Evolutionary conservation across 345 rosid genomes (phyloP).

Genomic region (Populus nigra): DNA sequence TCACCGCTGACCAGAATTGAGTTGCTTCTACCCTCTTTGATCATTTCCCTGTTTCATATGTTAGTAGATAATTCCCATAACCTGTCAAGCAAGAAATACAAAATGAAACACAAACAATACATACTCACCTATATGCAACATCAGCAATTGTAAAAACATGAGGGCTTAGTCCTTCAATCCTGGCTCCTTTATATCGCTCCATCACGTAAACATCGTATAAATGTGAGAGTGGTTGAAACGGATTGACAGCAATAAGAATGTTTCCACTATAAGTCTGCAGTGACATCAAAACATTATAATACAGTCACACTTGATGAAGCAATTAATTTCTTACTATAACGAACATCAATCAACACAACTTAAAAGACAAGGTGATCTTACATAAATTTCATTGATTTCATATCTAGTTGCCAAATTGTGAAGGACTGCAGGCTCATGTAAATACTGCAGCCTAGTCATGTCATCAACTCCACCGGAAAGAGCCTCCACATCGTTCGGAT

Average conservation of each 20-base stretch:
- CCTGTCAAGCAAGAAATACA: not conserved
- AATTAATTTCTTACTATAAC: slow-evolving; percentile 21
- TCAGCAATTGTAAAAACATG: slow-evolving; percentile 89
- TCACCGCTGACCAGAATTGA: slow-evolving; percentile 93
- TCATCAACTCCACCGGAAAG: slow-evolving; percentile 77
- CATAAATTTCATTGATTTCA: slow-evolving; percentile 63
- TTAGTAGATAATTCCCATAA: slow-evolving; percentile 12
- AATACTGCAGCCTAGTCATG: slow-evolving; percentile 78
- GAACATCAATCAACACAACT: slow-evolving; percentile 18
- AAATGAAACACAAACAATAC: slow-evolving; percentile 2
- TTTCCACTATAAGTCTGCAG: slow-evolving; percentile 86
- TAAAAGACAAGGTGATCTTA: slow-evolving; percentile 36
- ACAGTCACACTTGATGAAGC: slow-evolving; percentile 28
- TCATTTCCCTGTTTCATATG: slow-evolving; percentile 60
- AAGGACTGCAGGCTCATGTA: slow-evolving; percentile 86
- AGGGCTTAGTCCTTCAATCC: slow-evolving; percentile 55
- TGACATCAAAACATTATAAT: slow-evolving; percentile 45
- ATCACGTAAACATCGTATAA: slow-evolving; percentile 52
- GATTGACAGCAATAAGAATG: slow-evolving; percentile 90
- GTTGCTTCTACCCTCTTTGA: slow-evolving; percentile 69
- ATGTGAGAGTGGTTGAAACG: slow-evolving; percentile 68
- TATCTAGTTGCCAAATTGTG: slow-evolving; percentile 67
- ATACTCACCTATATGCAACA: slow-evolving; percentile 65
- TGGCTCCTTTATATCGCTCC: slow-evolving; percentile 66
- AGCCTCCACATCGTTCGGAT: slow-evolving; percentile 63